A percentile compares a stretch with the other conserved stretches of the same genome.
Evolutionary conservation across 371 early-diverging fungal species (phyloP).

Genomic region (Capillidium heterosporum): DNA sequence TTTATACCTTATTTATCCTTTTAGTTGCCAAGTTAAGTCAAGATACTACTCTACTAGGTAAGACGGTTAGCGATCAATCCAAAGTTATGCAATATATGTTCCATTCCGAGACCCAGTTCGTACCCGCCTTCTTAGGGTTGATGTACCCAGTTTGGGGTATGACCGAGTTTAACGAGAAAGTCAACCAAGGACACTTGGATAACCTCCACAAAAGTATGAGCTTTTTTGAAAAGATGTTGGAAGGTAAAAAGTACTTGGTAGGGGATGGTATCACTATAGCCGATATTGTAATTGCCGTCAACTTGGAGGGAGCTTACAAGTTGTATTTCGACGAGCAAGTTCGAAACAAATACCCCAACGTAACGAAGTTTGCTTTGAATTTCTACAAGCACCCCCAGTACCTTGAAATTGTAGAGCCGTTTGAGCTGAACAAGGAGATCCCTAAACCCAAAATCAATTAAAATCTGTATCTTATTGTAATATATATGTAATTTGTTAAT

Average conservation of each 20-base stretch:
- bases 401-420: too few relatives aligned
- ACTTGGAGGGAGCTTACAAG: neutral
- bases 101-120: conserved; percentile 44
- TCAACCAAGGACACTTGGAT: too few relatives aligned
- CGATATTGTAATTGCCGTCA: conserved; percentile 29
- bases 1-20: neutral
- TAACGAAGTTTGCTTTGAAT: neutral
- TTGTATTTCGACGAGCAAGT: neutral
- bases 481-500: too few relatives aligned
- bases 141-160: neutral
- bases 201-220: too few relatives aligned
- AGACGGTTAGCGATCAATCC: conserved; percentile 46
- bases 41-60: conserved; percentile 39
- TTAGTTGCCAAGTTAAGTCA: conserved; percentile 40
- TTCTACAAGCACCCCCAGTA: too few relatives aligned
- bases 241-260: conserved; percentile 73
- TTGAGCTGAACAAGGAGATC: too few relatives aligned
- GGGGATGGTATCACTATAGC: conserved; percentile 81
- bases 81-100: conserved; percentile 60
- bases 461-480: too few relatives aligned
- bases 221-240: conserved; percentile 54
- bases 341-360: neutral
- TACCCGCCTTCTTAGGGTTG: neutral
- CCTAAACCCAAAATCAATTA: too few relatives aligned
- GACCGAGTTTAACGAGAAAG: neutral